phyloP scores from a whole-genome alignment of 768 basidiomycete genomes.

The Tephrocybe sp. region DNA sequence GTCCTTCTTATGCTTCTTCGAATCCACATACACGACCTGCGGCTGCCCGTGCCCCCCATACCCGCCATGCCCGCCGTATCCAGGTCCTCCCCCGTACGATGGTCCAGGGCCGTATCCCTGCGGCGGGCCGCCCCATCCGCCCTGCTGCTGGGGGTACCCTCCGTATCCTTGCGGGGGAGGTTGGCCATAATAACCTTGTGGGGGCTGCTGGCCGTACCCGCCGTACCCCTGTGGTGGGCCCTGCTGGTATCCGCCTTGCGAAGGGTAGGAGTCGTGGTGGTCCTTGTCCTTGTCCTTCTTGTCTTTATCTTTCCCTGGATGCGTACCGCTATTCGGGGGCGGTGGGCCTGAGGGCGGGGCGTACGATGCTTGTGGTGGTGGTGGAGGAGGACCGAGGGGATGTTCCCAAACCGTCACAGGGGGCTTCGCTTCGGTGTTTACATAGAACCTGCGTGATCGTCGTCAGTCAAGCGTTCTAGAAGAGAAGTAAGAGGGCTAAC shows the following conservation, averaged over 20 bases:
- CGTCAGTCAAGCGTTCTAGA: not conserved
- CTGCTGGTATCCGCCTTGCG: not conserved
- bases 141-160: slow-evolving; percentile 4
- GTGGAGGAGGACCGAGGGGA: slow-evolving; percentile 54
- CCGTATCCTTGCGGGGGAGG: slow-evolving; percentile 22
- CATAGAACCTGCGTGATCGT: slow-evolving; percentile 62
- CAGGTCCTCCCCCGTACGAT: too few relatives aligned
- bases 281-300: slow-evolving; percentile 9
- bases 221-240: not conserved
- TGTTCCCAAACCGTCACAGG: slow-evolving; percentile 71
- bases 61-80: too few relatives aligned
- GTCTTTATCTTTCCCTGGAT: not conserved
- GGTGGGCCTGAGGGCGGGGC: slow-evolving; percentile 47
- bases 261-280: not conserved
- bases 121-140: slow-evolving; percentile 15
- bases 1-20: slow-evolving; percentile 25
- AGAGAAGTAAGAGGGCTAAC: slow-evolving; percentile 32
- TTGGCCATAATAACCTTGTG: slow-evolving; percentile 19
- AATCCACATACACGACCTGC: slow-evolving; percentile 41
- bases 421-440: slow-evolving; percentile 62
- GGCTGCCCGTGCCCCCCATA: slow-evolving; percentile 33
- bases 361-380: slow-evolving; percentile 40
- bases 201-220: slow-evolving; percentile 24
- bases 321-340: slow-evolving; percentile 33
- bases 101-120: slow-evolving; percentile 32